Percentiles rank a stretch among this genome's conserved stretches.
These are phyloP conservation scores for Calonectria multiphialidica DNA, from an alignment of 2,329 filamentous ascomycete genomes.

Conservation along the genomic window DNA sequence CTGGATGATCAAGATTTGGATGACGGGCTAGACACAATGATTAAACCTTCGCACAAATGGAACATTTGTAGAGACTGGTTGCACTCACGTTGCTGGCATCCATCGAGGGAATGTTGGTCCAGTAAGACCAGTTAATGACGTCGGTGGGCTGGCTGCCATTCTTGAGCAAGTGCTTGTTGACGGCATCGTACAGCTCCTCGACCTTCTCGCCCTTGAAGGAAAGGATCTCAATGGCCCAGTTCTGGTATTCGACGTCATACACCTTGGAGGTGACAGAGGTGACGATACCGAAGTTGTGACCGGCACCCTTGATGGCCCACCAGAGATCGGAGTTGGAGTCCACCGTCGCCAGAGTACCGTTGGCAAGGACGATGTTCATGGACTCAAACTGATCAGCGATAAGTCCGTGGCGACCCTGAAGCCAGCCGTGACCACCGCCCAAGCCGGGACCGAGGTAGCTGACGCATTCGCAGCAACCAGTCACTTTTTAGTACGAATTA, in stretches of 20 bases:
- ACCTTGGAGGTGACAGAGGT: conserved; percentile 47
- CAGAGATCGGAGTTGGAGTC: conserved; percentile 46
- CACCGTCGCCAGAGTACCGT: conserved; percentile 41
- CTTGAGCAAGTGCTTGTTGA: conserved; percentile 58
- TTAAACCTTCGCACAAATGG: neutral
- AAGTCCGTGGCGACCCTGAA: conserved; percentile 45
- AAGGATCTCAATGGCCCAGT: conserved; percentile 50
- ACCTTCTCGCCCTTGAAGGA: conserved; percentile 62
- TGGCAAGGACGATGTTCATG: conserved; percentile 47
- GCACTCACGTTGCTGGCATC: conserved; percentile 56
- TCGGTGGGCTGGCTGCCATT: conserved; percentile 54
- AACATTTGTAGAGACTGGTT: neutral
- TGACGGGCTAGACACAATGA: conserved; percentile 48
- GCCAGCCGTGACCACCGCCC: conserved; percentile 47
- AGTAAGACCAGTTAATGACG: conserved; percentile 64
- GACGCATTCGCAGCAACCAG: conserved; percentile 43
- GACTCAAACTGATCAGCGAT: conserved; percentile 50
- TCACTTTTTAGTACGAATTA: conserved; percentile 24
- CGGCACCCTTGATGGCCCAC: conserved; percentile 50
- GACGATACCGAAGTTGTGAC: conserved; percentile 51
- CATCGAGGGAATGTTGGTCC: conserved; percentile 53
- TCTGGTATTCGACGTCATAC: conserved; percentile 37
- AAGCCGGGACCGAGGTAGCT: conserved; percentile 46
- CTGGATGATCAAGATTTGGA: conserved; percentile 58
- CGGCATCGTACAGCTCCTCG: conserved; percentile 58